These are phyloP conservation scores for Inonotus hispidus DNA, from an alignment of 1,284 basidiomycete genomes.

Conservation along the genomic window DNA sequence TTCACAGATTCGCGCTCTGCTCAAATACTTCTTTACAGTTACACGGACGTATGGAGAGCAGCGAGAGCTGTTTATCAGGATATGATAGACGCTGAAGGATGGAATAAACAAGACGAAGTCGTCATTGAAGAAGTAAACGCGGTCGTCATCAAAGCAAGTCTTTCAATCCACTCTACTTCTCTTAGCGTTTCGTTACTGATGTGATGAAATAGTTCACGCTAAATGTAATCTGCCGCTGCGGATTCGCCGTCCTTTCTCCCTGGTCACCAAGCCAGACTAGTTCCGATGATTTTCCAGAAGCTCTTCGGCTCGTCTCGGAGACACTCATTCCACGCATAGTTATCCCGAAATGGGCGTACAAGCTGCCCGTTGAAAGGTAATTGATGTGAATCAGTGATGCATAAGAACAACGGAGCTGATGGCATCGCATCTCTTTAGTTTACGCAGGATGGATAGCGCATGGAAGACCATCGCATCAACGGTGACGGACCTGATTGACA, in stretches of 20 bases:
- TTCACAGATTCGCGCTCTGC: background rate
- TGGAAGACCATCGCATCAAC: background rate
- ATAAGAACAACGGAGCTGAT: background rate
- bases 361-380: background rate
- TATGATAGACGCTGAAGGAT: background rate
- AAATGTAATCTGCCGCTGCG: background rate
- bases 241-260: background rate
- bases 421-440: background rate
- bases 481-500: background rate
- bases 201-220: background rate
- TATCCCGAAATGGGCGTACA: background rate
- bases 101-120: background rate
- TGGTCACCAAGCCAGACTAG: background rate
- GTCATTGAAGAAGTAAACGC: background rate
- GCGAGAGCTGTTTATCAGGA: background rate
- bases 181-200: background rate
- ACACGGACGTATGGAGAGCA: background rate
- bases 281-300: background rate
- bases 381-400: background rate
- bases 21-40: background rate
- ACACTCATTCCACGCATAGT: background rate
- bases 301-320: background rate
- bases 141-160: background rate
- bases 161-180: background rate
- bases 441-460: background rate